These are phyloP conservation scores for Botrytis elliptica DNA, from an alignment of 2,329 filamentous ascomycete genomes.

Conservation along the genomic window DNA sequence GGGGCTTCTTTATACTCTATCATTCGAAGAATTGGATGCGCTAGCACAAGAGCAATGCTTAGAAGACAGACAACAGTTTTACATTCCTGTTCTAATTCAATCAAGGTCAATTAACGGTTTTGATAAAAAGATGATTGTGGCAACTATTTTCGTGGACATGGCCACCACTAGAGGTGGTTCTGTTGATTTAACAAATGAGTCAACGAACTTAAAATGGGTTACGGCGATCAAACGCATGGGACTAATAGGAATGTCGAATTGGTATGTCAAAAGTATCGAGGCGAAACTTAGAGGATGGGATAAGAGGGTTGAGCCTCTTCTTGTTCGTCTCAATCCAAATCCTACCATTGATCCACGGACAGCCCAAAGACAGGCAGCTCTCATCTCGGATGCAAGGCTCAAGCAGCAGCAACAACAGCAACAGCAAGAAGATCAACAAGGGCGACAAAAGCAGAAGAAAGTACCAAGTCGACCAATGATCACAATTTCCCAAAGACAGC, in stretches of 20 bases:
- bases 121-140: neutral
- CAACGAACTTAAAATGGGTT: neutral
- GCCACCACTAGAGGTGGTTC: neutral
- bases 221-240: constrained; percentile 2
- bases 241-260: neutral
- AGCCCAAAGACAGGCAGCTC: neutral
- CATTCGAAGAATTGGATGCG: neutral
- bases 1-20: constrained; percentile 7
- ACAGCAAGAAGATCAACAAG: neutral
- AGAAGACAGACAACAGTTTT: neutral
- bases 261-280: neutral
- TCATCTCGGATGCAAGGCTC: neutral
- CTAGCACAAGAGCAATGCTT: neutral
- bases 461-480: neutral
- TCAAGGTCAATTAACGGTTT: neutral
- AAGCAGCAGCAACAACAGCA: neutral
- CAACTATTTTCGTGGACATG: neutral
- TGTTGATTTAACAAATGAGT: neutral
- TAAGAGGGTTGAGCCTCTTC: neutral
- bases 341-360: neutral
- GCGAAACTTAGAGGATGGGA: neutral
- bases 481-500: neutral
- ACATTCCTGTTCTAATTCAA: neutral
- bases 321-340: neutral
- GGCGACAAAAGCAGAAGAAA: neutral